Evolutionary conservation across 2,329 filamentous ascomycete genomes (phyloP), one percentile per base, ranked within the genome.

Genomic region (Chaetothyriales sp.): DNA sequence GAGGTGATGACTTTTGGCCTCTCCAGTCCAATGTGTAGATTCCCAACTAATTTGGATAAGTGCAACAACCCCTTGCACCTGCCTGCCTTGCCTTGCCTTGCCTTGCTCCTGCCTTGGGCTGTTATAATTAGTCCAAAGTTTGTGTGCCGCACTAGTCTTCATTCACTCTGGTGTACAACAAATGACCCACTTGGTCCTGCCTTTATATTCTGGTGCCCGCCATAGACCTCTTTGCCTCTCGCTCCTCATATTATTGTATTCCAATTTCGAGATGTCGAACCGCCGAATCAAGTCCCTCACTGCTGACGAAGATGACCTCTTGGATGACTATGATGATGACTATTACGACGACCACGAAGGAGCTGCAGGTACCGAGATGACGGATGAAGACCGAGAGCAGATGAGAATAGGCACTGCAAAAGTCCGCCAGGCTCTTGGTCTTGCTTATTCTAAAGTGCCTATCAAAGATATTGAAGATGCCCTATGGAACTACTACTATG

Each of bases 401-500:
- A 77, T 93, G 76, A 74, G 75, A 42, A 66, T 77, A 42, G 83
- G 81, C 48, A 86, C 82, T 0, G 71, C 74, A 42, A 74, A 81
- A 56, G 83, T 93, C 36, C 75, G 78, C 52, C 72, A 73, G 54
- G 74, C 76, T 7, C 71, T 95, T n/a, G 83, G 80, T 5, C 69
- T 69, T 56, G 79, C 77, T 54, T 73, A 82, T 59, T 76, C 73
- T 62, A 15, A 15, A 2, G 70, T 77, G n/a, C 74, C 77, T 4
- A 78, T 83, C 53, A 70, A 73, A 39, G 83, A 95, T 63, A 90
- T 95, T 55, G 80, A 94, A 64, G 90, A 96, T 54, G 78, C 89
- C 0, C 68, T 98, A 15, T 96, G 88, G 87, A 80, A 98, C 67
- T 95, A 95, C 67, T 96, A 90, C 66, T 96, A 89, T 64, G 89